Percentiles rank a stretch among this genome's conserved stretches.
These are phyloP conservation scores for Vanrija sp. DNA, from an alignment of 1,284 basidiomycete species.

Conservation along the genomic window DNA sequence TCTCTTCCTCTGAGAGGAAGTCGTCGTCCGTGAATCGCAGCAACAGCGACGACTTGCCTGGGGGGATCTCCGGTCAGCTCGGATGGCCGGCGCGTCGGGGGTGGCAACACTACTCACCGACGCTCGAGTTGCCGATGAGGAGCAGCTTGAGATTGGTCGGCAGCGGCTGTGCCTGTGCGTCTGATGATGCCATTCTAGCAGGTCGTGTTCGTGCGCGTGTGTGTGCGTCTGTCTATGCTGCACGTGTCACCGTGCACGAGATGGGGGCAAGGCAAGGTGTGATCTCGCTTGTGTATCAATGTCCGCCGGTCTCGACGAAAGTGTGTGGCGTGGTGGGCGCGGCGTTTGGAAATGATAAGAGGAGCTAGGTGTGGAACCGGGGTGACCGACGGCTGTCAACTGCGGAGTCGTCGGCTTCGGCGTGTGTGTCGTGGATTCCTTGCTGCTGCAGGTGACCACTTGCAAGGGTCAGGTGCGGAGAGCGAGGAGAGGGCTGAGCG, in stretches of 20 bases:
- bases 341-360: not conserved
- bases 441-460: too few relatives aligned
- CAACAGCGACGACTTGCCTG: slow-evolving; percentile 68
- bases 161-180: not conserved
- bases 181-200: not conserved
- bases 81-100: not conserved
- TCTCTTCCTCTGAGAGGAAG: slow-evolving; percentile 92
- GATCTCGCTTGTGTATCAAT: not conserved
- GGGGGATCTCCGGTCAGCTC: too few relatives aligned
- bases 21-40: slow-evolving; percentile 94
- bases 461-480: too few relatives aligned
- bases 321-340: not conserved
- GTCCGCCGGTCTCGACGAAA: not conserved
- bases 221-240: not conserved
- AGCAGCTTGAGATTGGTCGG: slow-evolving; percentile 53
- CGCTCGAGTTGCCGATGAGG: slow-evolving; percentile 74
- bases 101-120: slow-evolving; percentile 61
- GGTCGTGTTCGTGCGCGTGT: too few relatives aligned
- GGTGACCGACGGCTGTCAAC: too few relatives aligned
- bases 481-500: too few relatives aligned
- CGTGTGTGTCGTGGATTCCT: too few relatives aligned
- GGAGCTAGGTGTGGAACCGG: too few relatives aligned
- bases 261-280: not conserved
- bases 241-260: not conserved
- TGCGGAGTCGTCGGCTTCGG: too few relatives aligned